Base-by-base conservation (phyloP, 139 green algal species). In the Chlamydomonas sp. region DNA sequence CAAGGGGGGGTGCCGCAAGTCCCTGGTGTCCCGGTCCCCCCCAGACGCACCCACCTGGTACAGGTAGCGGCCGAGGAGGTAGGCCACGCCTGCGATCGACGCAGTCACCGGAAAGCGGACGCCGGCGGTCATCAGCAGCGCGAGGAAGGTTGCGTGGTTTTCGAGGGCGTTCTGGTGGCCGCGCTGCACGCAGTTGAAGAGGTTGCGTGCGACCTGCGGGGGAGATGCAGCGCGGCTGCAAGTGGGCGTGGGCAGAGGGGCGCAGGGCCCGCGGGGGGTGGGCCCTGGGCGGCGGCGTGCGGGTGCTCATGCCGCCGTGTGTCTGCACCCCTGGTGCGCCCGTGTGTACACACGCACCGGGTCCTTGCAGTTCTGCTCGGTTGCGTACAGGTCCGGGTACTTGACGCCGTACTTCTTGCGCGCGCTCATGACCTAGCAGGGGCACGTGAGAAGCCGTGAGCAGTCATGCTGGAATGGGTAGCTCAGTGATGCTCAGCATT, bases 121-220 rank as follows among this genome's bases (percentile, higher is more conserved):
- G 30, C 78, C 80, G 28, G 81, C 72, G 0, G 58, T 39, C 0
- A 76, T 26, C 10, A 85, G 64, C 62, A 87, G 64, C 0, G 33
- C 68, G 58, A 87, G 50, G 70, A 83, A 82, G 37, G 67, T 79
- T 28, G 83, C 81, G 35, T 81, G 73, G 58, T 82, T 82, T 73
- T 92, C 87, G 35, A 92, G 71, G 8, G 64, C 78, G 75, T 91
- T 89, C 76, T 90, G 83, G 68, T 91, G 85, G 0, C 66, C 86
- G 28, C 79, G 65, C 62, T 89, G 84, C n/a, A 83, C 43, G 65
- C 76, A 90, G 65, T 90, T 85, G 67, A 82, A 88, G 31, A 33
- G 35, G 34, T 80, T 75, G 37, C 43, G 75, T 29, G 2, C 67
- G 63, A 49, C 54, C 60, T 48, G 13, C 6, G 5, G 37, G 3